These are phyloP conservation scores for Fusarium sp. DNA, from an alignment of 2,329 filamentous ascomycete genomes.

Conservation along the genomic window DNA sequence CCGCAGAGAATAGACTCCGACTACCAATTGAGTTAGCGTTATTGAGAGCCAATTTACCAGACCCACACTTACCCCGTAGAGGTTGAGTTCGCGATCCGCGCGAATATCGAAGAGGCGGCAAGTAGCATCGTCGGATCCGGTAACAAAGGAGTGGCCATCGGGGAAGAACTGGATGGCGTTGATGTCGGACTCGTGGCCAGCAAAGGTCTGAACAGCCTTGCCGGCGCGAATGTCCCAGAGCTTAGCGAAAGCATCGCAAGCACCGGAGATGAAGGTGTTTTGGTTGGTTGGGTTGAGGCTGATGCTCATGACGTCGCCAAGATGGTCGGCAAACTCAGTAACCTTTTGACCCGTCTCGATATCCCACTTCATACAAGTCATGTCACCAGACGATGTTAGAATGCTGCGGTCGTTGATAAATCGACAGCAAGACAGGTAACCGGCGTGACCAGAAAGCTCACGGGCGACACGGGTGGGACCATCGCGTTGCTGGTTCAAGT, in stretches of 20 bases:
- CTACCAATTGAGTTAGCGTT: conserved; percentile 63
- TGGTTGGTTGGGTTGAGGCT: conserved; percentile 99
- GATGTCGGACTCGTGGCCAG: conserved; percentile 98
- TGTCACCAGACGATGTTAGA: conserved; percentile 97
- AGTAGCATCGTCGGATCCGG: conserved; percentile 96
- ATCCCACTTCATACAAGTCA: conserved; percentile 99
- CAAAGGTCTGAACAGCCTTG: conserved; percentile 98
- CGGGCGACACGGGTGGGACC: conserved; percentile 97
- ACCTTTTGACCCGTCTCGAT: conserved; percentile 98
- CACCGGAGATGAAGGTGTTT: conserved; percentile 99
- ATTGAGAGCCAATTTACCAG: conserved; percentile 13
- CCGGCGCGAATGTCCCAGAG: conserved; percentile 98
- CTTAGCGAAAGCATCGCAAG: conserved; percentile 98
- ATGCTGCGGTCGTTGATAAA: conserved; percentile 99
- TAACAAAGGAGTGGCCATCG: conserved; percentile 98
- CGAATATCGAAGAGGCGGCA: conserved; percentile 98
- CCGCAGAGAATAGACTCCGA: conserved; percentile 98
- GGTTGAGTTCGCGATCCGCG: conserved; percentile 84
- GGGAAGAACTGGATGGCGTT: conserved; percentile 99
- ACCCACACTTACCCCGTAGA: conserved; percentile 72
- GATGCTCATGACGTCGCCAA: conserved; percentile 99
- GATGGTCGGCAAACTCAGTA: conserved; percentile 97
- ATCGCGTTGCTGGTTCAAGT: conserved; percentile 92
- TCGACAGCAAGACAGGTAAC: conserved; percentile 97
- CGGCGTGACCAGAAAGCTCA: conserved; percentile 96